These are phyloP conservation scores for Pseudocercospora cruenta DNA, from an alignment of 2,329 filamentous ascomycete species.

Conservation along the genomic window DNA sequence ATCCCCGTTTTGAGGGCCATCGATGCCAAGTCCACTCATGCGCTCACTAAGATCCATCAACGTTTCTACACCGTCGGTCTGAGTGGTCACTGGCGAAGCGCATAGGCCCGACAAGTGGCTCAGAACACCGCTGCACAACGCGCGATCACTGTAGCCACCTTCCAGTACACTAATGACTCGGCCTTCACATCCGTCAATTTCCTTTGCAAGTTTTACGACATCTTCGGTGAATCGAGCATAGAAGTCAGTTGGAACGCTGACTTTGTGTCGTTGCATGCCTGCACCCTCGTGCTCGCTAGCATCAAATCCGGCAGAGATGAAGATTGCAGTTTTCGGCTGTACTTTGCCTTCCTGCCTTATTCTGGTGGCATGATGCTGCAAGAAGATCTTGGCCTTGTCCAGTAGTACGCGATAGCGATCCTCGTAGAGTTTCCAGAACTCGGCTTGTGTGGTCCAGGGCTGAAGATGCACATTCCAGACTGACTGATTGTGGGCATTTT, in stretches of 20 bases:
- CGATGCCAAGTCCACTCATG: conserved; percentile 34
- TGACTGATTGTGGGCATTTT: conserved; percentile 89
- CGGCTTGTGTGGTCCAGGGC: conserved; percentile 76
- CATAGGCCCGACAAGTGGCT: conserved; percentile 87
- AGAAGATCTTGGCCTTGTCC: conserved; percentile 77
- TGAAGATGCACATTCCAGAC: conserved; percentile 97
- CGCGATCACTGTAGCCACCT: conserved; percentile 93
- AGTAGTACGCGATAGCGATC: conserved; percentile 75
- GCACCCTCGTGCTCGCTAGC: conserved; percentile 91
- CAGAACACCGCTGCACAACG: conserved; percentile 82
- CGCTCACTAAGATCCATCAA: conserved; percentile 30
- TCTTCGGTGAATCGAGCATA: conserved; percentile 90
- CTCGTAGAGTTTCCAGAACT: conserved; percentile 90
- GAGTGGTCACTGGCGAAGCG: conserved; percentile 20
- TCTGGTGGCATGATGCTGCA: conserved; percentile 72
- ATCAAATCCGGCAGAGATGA: conserved; percentile 94
- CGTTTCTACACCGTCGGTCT: conserved; percentile 14
- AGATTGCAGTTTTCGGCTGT: conserved; percentile 80
- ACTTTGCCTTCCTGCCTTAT: conserved; percentile 61
- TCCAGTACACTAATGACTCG: conserved; percentile 91
- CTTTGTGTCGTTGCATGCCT: conserved; percentile 93
- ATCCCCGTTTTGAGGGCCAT: neutral
- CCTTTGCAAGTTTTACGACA: conserved; percentile 77
- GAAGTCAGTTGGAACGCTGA: conserved; percentile 95
- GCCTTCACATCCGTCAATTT: conserved; percentile 78